phyloP scores from a whole-genome alignment of 1,139 yeast species.

The Yamadazyma diddensiae region DNA sequence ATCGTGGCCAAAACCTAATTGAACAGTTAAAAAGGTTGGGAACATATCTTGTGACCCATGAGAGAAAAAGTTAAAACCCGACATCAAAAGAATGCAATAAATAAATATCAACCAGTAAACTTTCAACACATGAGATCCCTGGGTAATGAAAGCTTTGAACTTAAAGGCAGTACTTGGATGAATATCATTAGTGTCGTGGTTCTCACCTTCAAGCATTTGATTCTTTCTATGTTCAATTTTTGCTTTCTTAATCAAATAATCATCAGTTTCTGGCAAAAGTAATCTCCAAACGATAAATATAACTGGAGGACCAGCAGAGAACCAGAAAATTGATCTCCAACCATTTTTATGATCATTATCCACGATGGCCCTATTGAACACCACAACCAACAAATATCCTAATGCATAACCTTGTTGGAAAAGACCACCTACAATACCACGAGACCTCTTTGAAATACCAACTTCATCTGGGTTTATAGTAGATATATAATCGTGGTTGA shows the following conservation, averaged over 20 bases:
- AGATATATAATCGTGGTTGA: slow-evolving; percentile 8
- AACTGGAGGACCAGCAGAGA: slow-evolving; percentile 42
- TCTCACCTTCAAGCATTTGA: slow-evolving; percentile 5
- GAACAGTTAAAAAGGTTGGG: slow-evolving; percentile 34
- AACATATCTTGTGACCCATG: slow-evolving; percentile 42
- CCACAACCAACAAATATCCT: slow-evolving; percentile 40
- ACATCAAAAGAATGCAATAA: slow-evolving; percentile 37
- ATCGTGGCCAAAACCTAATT: slow-evolving; percentile 25
- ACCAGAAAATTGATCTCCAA: slow-evolving; percentile 45
- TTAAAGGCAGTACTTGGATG: slow-evolving; percentile 8
- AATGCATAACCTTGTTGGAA: slow-evolving; percentile 45
- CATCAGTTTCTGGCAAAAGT: slow-evolving; percentile 37
- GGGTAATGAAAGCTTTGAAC: slow-evolving; percentile 14
- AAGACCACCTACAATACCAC: slow-evolving; percentile 40
- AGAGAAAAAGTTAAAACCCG: slow-evolving; percentile 41
- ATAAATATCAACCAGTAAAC: slow-evolving; percentile 39
- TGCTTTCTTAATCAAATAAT: slow-evolving; percentile 26
- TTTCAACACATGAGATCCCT: slow-evolving; percentile 27
- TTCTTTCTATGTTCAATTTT: slow-evolving; percentile 15
- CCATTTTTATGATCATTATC: slow-evolving; percentile 12
- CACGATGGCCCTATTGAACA: slow-evolving; percentile 39
- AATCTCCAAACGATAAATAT: slow-evolving; percentile 36
- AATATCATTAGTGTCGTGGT: too few relatives aligned
- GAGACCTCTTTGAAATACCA: slow-evolving; percentile 33
- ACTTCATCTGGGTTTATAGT: slow-evolving; percentile 9